Base-by-base conservation (phyloP, 768 basidiomycete species). In the Suillus luteus region DNA sequence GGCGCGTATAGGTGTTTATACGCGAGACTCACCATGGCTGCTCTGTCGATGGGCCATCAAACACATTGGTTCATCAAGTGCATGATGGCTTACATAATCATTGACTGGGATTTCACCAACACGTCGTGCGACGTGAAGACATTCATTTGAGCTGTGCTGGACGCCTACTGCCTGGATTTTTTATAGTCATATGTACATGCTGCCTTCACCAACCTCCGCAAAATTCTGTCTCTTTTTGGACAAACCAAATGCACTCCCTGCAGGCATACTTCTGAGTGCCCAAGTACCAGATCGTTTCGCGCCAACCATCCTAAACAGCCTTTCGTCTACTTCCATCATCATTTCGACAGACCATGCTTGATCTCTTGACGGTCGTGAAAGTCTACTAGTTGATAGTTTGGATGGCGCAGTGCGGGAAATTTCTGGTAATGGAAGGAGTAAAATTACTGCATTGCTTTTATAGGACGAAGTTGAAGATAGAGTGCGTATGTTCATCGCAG, bases 391-490 rank as follows among this genome's bases (percentile, higher is more conserved):
- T 10, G 71, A 69, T 44, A 86, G 72, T 3, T 67, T 66, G 27
- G 75, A 76, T 0, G 86, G 85, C 9, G 79, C 72, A 6, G 82
- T 76, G 5, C 73, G 71, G 5, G 79, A 72, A 27, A 82, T 78
- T 60, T 78, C 80, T 1, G 81, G 72, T 3, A 81, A 80, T 14
- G 87, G 85, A 6, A 86, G 71, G 37, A 87, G 80, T 27, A 87
- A 63, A 14, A 83, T 70, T 0, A 64, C 46, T 1, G 37, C 37
- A 14, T 15, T 22, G 27, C 55, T 38, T n/a, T 5, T 41, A 22
- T 33, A 11, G 1, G 44, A 15, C 35, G 24, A 46, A n/a, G n/a
- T n/a, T n/a, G n/a, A n/a, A n/a, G 22, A 4, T 7, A 61, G 48
- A 24, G 69, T 67, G 54, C 64, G 59, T 17, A 72, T 27, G 62